These are phyloP conservation scores for Westerdykella sp. DNA, from an alignment of 2,329 filamentous ascomycete species.

Conservation along the genomic window DNA sequence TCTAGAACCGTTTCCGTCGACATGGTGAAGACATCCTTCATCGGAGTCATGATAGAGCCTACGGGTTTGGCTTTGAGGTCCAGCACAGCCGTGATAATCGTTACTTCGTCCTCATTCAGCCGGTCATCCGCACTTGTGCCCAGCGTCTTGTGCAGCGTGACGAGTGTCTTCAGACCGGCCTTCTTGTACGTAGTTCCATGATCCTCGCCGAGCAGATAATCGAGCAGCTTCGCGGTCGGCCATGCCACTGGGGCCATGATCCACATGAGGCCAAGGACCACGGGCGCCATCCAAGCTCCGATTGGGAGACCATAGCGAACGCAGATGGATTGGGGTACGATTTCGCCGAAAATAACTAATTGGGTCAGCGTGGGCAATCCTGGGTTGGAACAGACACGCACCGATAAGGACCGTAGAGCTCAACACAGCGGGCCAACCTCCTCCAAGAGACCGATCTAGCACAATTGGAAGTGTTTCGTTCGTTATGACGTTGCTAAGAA, in stretches of 20 bases:
- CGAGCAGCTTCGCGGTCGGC: slow-evolving; percentile 92
- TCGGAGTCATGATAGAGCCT: slow-evolving; percentile 95
- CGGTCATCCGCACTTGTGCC: slow-evolving; percentile 78
- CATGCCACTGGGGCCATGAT: slow-evolving; percentile 82
- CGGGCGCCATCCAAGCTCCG: slow-evolving; percentile 85
- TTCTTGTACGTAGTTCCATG: slow-evolving; percentile 98
- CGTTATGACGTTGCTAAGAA: slow-evolving; percentile 94
- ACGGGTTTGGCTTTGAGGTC: slow-evolving; percentile 96
- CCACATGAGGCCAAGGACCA: slow-evolving; percentile 87
- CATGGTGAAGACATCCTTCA: slow-evolving; percentile 95
- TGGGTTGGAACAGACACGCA: slow-evolving; percentile 41
- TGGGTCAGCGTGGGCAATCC: slow-evolving; percentile 4
- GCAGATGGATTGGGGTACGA: slow-evolving; percentile 92
- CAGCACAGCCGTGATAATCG: slow-evolving; percentile 93
- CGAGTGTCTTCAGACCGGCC: slow-evolving; percentile 90
- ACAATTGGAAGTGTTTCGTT: slow-evolving; percentile 96
- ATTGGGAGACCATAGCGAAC: slow-evolving; percentile 94
- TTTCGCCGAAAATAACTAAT: slow-evolving; percentile 92
- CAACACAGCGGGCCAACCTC: slow-evolving; percentile 88
- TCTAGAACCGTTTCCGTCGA: slow-evolving; percentile 91
- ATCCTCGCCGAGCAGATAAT: slow-evolving; percentile 86
- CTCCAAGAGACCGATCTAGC: slow-evolving; percentile 85
- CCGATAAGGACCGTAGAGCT: slow-evolving; percentile 91
- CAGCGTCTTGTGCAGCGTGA: slow-evolving; percentile 87
- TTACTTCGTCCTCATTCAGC: slow-evolving; percentile 94